Evolutionary conservation across 768 basidiomycete species (phyloP), one percentile per base, ranked within the genome.

Genomic region (Tulasnella sp.): DNA sequence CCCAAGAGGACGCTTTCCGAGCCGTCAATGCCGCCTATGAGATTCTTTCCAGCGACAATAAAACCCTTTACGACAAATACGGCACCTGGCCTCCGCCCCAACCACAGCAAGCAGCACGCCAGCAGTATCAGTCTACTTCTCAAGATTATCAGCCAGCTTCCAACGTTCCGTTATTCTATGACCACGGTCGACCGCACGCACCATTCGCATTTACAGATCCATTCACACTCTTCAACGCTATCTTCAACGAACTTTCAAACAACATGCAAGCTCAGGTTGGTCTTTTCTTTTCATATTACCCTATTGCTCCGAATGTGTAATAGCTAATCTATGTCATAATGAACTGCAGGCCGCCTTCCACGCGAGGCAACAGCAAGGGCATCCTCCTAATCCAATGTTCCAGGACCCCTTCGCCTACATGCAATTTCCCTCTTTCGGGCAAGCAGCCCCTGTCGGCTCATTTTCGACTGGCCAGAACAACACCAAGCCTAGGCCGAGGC

Each of bases 11-110:
- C 19, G 59, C 58, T 15, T 63, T 63, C 52, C 58, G 62, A 26
- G 52, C 50, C 27, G 62, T 63, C 24, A 60, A 51, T 17, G 62
- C 62, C 11, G 62, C 62, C 1, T 63, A 63, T 42, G 62, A 63
- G 38, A 55, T 63, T 45, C 58, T 63, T 23, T 26, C 45, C 43
- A 52, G 60, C 44, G 42, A 45, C 52, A 63, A 59, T 43, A 34
- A 44, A 4, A 30, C 41, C 15, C 58, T 60, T 51, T 63, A 63
- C 59, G 62, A 63, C 59, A 53, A 51, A 50, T 38, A 61, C 50
- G 59, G 59, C 21, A 41, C 43, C 9, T 61, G 52, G 51, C 59
- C 59, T 17, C 59, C 59, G 15, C 59, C 59, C 17, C 30, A 19
- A 23, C 26, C 51, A 58, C 30, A 50, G 15, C 45, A 52, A 4